Evolutionary conservation across 495 filamentous ascomycete species (phyloP), one percentile per base, ranked within the genome.

Genomic region (Filosporella fistucella): DNA sequence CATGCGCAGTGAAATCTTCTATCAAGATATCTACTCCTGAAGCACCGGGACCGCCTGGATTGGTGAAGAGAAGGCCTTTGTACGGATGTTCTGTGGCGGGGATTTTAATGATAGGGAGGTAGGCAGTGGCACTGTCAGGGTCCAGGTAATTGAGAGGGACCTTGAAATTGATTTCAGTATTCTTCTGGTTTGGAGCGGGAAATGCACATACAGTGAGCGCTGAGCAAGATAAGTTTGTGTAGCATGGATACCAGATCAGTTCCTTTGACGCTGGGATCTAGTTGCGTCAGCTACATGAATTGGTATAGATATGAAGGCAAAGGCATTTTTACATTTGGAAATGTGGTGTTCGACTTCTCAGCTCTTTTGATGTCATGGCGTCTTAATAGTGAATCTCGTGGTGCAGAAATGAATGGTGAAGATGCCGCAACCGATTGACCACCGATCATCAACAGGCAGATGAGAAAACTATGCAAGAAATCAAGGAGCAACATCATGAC

Each of bases 31-130:
- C 14, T 1, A 52, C 38, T 20, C 43, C 48, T 14, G 53, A 40
- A 14, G 16, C 47, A 11, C 54, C 54, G 17, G 54, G 54, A 11
- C 54, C 54, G 21, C 52, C 42, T 12, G 54, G 54, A 45, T 56
- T 56, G 18, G 32, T 42, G 3, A 56, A 42, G 14, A 51, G 16
- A 30, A 44, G 30, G 9, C 54, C 54, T 41, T 51, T 28, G 11
- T 46, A 56, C 1, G 43, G 32, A 17, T 36, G 36, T 30, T 41
- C 16, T 4, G 20, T 24, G 3, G 54, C 47, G 7, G 47, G 20
- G 17, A 26, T 24, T 41, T 45, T 51, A 9, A 56, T 32, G 2
- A 56, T 21, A 5, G 54, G 54, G 1, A 56, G 22, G n/a, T 8
- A 44, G 10, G 54, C 47, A 34, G 30, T n/a, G 9, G 13, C 29